These are phyloP conservation scores for Streptanthus diversifolius DNA, from an alignment of 345 rosid genomes.

Conservation along the genomic window DNA sequence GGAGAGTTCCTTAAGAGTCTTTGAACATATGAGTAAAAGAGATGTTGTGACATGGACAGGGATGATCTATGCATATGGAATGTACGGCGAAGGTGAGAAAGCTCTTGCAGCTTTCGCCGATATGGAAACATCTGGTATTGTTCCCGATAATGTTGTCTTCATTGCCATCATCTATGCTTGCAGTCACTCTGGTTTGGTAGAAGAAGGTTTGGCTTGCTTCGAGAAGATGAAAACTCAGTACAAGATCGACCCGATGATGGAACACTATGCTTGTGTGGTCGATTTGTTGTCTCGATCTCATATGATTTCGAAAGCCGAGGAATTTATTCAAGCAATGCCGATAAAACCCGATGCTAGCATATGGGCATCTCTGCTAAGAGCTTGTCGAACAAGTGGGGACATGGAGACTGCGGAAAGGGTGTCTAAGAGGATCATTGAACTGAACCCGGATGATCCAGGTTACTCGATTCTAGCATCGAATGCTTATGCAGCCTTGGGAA, in stretches of 20 bases:
- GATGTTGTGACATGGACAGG: conserved; percentile 78
- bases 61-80: conserved; percentile 58
- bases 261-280: conserved; percentile 56
- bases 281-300: conserved; percentile 54
- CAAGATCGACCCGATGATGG: conserved; percentile 41
- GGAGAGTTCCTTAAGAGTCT: conserved; percentile 37
- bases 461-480: conserved; percentile 55
- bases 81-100: conserved; percentile 59
- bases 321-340: conserved; percentile 49
- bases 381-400: conserved; percentile 45
- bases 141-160: conserved; percentile 54
- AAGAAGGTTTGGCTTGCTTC: conserved; percentile 56
- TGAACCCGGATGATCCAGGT: conserved; percentile 48
- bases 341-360: conserved; percentile 53
- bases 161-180: conserved; percentile 62
- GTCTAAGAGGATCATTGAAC: conserved; percentile 39
- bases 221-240: conserved; percentile 48
- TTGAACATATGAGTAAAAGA: conserved; percentile 47
- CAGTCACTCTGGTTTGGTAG: conserved; percentile 75
- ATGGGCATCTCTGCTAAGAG: conserved; percentile 62
- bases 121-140: conserved; percentile 51
- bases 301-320: conserved; percentile 43
- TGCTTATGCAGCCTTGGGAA: conserved; percentile 49
- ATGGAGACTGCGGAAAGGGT: conserved; percentile 45
- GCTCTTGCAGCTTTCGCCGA: conserved; percentile 45